Base-by-base conservation (phyloP, 352 stramenopile genomes). In the Blastocystis sp. region DNA sequence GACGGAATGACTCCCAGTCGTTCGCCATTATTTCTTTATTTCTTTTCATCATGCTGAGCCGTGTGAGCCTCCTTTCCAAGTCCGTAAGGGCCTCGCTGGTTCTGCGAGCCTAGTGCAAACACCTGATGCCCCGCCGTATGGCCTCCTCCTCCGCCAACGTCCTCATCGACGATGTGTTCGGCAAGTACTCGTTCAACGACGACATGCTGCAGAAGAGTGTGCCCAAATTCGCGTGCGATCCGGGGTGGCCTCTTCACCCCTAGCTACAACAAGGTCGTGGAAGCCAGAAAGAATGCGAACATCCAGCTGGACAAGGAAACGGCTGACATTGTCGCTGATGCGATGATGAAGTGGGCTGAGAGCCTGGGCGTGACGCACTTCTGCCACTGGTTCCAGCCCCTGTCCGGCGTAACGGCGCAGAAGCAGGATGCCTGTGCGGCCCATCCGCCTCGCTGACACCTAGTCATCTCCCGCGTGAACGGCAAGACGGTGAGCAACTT, bases 321-420 rank as follows among this genome's bases (percentile, higher is more conserved):
- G 7, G 87, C 88, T 43, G 69, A 91, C 48, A 60, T 89, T 42
- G 77, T 91, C 19, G 89, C 89, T 14, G 48, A 89, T 57, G 87
- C 69, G 0, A 89, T 91, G 63, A 89, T 89, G 76, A 71, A 62
- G 14, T 90, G 81, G 42, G 89, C 89, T 2, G 60, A 90, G 17
- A 52, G 19, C 10, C 74, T 94, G 74, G 93, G 92, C 78, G 93
- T 92, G 61, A 94, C 93, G 89, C 91, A 93, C 60, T 96, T 94
- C 90, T 94, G 92, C 80, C 93, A 96, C 89, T 95, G 92, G 93
- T 95, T 95, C 89, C 93, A 95, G 80, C 93, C 93, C 45, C 92
- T 95, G 89, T 92, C 91, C 42, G 93, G 93, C 76, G 90, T 93
- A 87, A 92, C 90, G 38, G 92, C 91, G 69, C 92, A 95, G 90